Evolutionary conservation across 2,329 filamentous ascomycete species (phyloP).

Genomic region (Pseudogymnoascus verrucosus): DNA sequence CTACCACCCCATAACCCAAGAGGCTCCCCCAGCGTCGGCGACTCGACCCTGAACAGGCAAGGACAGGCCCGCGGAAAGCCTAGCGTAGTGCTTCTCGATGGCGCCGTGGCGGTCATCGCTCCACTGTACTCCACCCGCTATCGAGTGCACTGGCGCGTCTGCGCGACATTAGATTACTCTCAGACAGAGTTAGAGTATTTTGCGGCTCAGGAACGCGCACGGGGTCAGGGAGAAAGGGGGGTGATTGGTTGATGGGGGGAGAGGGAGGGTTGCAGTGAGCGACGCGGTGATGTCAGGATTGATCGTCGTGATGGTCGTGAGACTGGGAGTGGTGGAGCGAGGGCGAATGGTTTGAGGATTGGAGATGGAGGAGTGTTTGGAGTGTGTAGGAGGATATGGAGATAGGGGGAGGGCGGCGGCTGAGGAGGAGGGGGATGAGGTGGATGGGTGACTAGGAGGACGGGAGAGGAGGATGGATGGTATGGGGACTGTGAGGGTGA

Average conservation of each 20-base stretch:
- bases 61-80: neutral
- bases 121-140: neutral
- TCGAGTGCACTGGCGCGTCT: neutral
- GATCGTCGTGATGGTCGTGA: neutral
- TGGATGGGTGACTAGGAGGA: neutral
- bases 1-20: neutral
- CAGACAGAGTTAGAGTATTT: slow-evolving; percentile 2
- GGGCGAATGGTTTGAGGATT: neutral
- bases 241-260: neutral
- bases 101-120: neutral
- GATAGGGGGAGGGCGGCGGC: neutral
- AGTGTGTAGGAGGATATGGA: neutral
- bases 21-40: neutral
- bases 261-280: neutral
- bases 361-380: neutral
- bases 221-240: neutral
- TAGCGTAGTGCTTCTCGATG: slow-evolving; percentile 2
- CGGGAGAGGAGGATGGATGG: neutral
- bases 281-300: neutral
- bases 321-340: neutral
- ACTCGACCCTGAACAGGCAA: neutral
- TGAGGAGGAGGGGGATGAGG: neutral
- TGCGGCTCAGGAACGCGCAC: neutral
- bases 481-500: neutral
- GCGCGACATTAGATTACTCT: neutral